Conservation (phyloP, 2,329 filamentous ascomycete species). For the Beauveria medogensis region DNA sequence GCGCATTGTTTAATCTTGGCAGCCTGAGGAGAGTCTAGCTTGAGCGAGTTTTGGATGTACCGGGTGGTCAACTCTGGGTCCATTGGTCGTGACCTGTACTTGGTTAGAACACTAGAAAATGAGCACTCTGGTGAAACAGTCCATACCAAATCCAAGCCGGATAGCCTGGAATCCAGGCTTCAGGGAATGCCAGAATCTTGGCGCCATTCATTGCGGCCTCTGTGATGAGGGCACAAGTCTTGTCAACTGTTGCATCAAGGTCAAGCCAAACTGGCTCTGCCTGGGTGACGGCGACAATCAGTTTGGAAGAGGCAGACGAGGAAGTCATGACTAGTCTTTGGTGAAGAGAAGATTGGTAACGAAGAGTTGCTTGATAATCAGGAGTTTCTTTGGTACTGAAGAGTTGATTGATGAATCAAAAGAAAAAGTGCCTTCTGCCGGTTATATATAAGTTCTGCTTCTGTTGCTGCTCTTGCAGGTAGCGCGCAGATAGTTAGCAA, state of each 20-base stretch:
- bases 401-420: no score
- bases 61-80: neutral
- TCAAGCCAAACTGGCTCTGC: slow-evolving; percentile 21
- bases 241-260: slow-evolving; percentile 17
- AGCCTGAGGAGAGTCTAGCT: slow-evolving; percentile 33
- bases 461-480: no score
- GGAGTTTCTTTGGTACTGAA: no score
- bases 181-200: slow-evolving; percentile 46
- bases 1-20: slow-evolving; percentile 25
- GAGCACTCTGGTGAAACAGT: neutral
- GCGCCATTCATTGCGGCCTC: slow-evolving; percentile 33
- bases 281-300: slow-evolving; percentile 18
- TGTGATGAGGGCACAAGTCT: slow-evolving; percentile 9
- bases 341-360: neutral
- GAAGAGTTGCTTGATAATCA: no score
- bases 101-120: neutral
- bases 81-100: neutral
- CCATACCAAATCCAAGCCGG: slow-evolving; percentile 34
- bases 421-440: no score
- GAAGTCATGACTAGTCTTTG: neutral
- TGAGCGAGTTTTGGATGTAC: slow-evolving; percentile 34
- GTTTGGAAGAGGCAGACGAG: neutral
- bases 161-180: slow-evolving; percentile 47
- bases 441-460: no score
- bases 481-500: no score